phyloP scores from a whole-genome alignment of 2,329 filamentous ascomycete species.

The Bertia moriformis region DNA sequence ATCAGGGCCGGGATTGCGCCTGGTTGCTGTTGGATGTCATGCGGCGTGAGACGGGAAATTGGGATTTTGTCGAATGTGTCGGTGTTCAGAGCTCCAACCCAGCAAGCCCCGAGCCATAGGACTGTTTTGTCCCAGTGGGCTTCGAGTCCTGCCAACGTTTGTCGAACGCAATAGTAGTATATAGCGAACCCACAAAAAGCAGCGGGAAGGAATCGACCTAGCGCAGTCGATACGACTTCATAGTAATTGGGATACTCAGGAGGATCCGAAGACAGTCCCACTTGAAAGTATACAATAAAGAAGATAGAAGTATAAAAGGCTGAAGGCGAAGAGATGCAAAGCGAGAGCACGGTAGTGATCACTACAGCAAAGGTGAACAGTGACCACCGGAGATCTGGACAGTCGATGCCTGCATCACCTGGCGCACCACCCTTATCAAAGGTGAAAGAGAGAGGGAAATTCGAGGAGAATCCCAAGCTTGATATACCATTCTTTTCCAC shows the following conservation, averaged over 20 bases:
- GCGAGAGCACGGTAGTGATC: constrained; percentile 41
- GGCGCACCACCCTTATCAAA: constrained; percentile 33
- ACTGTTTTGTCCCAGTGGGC: constrained; percentile 50
- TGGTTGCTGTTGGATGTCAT: constrained; percentile 49
- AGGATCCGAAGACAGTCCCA: constrained; percentile 50
- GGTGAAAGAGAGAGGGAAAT: constrained; percentile 46
- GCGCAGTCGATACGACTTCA: constrained; percentile 40
- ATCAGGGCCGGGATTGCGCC: constrained; percentile 50
- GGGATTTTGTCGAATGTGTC: constrained; percentile 55
- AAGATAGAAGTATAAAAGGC: constrained; percentile 51
- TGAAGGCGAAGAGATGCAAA: constrained; percentile 45
- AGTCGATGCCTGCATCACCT: constrained; percentile 28
- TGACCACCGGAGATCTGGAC: constrained; percentile 45
- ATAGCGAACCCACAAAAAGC: constrained; percentile 47
- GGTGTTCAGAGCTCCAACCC: constrained; percentile 56
- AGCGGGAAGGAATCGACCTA: constrained; percentile 48
- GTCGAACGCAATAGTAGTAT: constrained; percentile 40
- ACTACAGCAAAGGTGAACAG: constrained; percentile 44
- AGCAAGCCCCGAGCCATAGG: constrained; percentile 48
- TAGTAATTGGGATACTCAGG: constrained; percentile 41
- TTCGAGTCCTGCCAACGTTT: constrained; percentile 33
- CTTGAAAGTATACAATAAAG: constrained; percentile 47
- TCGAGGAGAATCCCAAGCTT: constrained; percentile 44
- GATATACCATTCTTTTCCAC: constrained; percentile 36
- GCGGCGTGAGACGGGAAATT: constrained; percentile 51